Evolutionary conservation across 108 stramenopile species (phyloP).

Genomic region (Fistulifera solaris): DNA sequence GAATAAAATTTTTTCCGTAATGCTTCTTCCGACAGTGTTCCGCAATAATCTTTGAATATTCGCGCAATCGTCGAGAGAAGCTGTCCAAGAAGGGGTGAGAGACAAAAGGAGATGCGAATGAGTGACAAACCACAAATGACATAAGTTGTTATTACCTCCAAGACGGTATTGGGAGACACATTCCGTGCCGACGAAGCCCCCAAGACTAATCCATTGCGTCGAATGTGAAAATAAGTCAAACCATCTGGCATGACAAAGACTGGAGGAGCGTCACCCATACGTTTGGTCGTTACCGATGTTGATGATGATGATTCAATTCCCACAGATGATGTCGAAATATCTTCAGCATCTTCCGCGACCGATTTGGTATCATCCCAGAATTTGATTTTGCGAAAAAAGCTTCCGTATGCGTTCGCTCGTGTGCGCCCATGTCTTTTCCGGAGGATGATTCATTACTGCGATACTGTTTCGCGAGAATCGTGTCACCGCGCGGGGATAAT

Average conservation of each 20-base stretch:
- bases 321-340: slow-evolving; percentile 1
- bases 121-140: slow-evolving; percentile 1
- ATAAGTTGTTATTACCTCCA: too few relatives aligned
- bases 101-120: neutral
- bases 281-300: slow-evolving; percentile 4
- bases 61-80: slow-evolving; percentile 94
- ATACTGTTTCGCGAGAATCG: slow-evolving; percentile 93
- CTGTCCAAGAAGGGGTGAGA: slow-evolving; percentile 42
- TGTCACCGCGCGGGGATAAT: slow-evolving; percentile 96
- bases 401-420: slow-evolving; percentile 86
- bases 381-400: slow-evolving; percentile 96
- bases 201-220: slow-evolving; percentile 94
- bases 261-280: slow-evolving; percentile 82
- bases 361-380: slow-evolving; percentile 73
- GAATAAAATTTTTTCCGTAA: slow-evolving; percentile 99
- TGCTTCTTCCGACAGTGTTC: slow-evolving; percentile 93
- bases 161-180: slow-evolving; percentile 65
- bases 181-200: slow-evolving; percentile 91
- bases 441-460: slow-evolving; percentile 63
- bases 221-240: slow-evolving; percentile 89
- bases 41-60: slow-evolving; percentile 99
- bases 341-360: slow-evolving; percentile 3
- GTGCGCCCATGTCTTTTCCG: slow-evolving; percentile 41
- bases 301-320: slow-evolving; percentile 8
- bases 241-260: slow-evolving; percentile 89